Base-by-base conservation (phyloP, 2,329 filamentous ascomycete genomes). In the Venturia aucupariae region DNA sequence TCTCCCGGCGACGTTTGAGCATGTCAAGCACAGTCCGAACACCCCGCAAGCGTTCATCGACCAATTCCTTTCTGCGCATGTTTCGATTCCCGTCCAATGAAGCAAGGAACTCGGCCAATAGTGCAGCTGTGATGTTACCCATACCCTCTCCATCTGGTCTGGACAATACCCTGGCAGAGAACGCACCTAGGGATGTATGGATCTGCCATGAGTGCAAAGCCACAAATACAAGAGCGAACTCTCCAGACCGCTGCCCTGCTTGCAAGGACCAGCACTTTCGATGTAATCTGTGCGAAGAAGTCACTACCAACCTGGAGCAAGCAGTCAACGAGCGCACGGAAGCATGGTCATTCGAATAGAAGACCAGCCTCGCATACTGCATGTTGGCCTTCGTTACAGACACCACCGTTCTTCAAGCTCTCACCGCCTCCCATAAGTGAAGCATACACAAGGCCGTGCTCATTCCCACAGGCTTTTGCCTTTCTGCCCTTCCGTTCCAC, bases 1-100 rank as follows among this genome's bases (percentile, higher is more conserved):
- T 57, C 15, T n/a, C 51, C 3, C 13, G 15, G 17, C 27, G 51
- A 57, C 51, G 51, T 35, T 3, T 22, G 5, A 57, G 27, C 30
- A 19, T 51, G n/a, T 51, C 51, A 35, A 57, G 51, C 51, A 57
- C 27, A 17, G 19, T 57, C 19, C 15, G 15, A 35, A 19, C 51
- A 10, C 51, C 35, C 27, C 51, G 51, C 15, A 57, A 57, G 30
- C 51, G 30, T 57, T 57, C 51, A 2, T 57, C 51, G 15, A 35
- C 51, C 15, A 57, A 57, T 24, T 57, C 51, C 15, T 57, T 57
- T 30, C 13, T 57, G 17, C 51, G 51, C 17, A 32, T 57, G 7
- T 57, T 57, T 17, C 51, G 22, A n/a, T 32, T 4, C 1, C 11
- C 27, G 5, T 35, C 51, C 69, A 19, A 71, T 13, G 27, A 35